Evolutionary conservation across 2,329 filamentous ascomycete genomes (phyloP).

Genomic region (Ceratocystis lukuohia): DNA sequence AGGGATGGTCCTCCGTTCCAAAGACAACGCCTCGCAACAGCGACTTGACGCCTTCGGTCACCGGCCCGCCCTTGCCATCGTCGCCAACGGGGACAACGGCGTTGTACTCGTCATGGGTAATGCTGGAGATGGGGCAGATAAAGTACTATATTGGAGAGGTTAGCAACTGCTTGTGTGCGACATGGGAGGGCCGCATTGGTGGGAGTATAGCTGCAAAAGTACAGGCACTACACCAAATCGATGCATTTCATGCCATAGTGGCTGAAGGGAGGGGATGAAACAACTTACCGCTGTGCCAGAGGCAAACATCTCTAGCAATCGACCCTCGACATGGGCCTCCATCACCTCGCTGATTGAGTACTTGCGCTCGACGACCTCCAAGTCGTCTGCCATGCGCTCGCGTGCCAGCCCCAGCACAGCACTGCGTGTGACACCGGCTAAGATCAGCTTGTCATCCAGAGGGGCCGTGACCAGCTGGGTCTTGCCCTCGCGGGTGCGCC

Average conservation of each 20-base stretch:
- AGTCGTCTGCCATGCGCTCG: slow-evolving; percentile 43
- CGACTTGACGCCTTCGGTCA: slow-evolving; percentile 50
- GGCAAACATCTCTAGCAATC: slow-evolving; percentile 73
- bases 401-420: slow-evolving; percentile 62
- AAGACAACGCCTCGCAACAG: slow-evolving; percentile 65
- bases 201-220: neutral
- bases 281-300: slow-evolving; percentile 67
- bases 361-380: slow-evolving; percentile 66
- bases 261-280: neutral
- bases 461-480: slow-evolving; percentile 70
- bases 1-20: slow-evolving; percentile 52
- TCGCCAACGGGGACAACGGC: slow-evolving; percentile 48
- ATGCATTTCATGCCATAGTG: neutral
- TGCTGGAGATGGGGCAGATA: slow-evolving; percentile 52
- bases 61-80: slow-evolving; percentile 38
- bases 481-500: slow-evolving; percentile 49
- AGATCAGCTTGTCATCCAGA: slow-evolving; percentile 67
- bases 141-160: slow-evolving; percentile 42
- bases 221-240: neutral
- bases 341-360: slow-evolving; percentile 71
- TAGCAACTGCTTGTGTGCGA: neutral
- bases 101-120: slow-evolving; percentile 53
- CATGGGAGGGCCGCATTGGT: neutral
- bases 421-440: slow-evolving; percentile 76
- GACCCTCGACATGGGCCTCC: slow-evolving; percentile 58